phyloP scores from a whole-genome alignment of 2,329 filamentous ascomycete genomes.

The Simplicillium sp. region DNA sequence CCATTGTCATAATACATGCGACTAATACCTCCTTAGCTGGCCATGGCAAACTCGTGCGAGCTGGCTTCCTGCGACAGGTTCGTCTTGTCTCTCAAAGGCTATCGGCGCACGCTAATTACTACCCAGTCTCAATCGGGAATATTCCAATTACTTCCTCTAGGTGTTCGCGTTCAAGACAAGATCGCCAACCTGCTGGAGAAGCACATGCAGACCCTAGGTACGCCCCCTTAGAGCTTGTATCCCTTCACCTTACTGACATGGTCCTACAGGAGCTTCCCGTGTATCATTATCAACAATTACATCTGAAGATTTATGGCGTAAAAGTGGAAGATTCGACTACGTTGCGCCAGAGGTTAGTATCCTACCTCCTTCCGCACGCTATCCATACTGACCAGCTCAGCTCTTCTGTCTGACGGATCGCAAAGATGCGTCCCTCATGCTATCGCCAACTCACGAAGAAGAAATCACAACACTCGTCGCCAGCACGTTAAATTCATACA shows the following conservation, averaged over 20 bases:
- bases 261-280: conserved; percentile 59
- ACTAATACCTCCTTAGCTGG: conserved; percentile 36
- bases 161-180: conserved; percentile 80
- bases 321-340: conserved; percentile 69
- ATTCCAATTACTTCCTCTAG: conserved; percentile 85
- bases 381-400: conserved; percentile 30
- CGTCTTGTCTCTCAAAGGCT: conserved; percentile 10
- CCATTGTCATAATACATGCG: neutral
- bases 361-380: conserved; percentile 1
- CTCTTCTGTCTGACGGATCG: conserved; percentile 75
- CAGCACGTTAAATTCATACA: conserved; percentile 68
- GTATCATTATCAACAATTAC: conserved; percentile 78
- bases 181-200: conserved; percentile 78
- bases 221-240: conserved; percentile 5
- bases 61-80: conserved; percentile 66
- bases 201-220: conserved; percentile 72
- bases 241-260: conserved; percentile 6
- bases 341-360: conserved; percentile 58
- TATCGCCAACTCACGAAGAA: conserved; percentile 93
- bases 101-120: conserved; percentile 4
- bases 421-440: conserved; percentile 62
- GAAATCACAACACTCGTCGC: conserved; percentile 82
- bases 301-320: conserved; percentile 73
- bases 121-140: conserved; percentile 72
- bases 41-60: conserved; percentile 58